Evolutionary conservation across 805 yeast genomes (phyloP).

Genomic region (Saccharomyces jurei): DNA sequence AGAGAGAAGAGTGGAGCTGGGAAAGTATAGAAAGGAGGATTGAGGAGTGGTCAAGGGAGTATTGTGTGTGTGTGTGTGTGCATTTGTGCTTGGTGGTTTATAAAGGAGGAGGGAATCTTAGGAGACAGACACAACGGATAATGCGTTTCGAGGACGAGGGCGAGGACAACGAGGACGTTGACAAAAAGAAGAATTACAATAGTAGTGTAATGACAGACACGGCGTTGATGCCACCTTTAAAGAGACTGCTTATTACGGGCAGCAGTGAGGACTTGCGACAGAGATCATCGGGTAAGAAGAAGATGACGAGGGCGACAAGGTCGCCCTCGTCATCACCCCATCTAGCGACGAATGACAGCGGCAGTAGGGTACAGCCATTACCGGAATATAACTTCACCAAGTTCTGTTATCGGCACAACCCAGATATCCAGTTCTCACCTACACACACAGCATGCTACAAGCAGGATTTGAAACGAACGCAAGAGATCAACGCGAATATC

Average conservation of each 20-base stretch:
- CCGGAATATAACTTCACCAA: constrained; percentile 47
- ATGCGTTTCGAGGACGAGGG: not conserved
- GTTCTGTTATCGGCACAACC: constrained; percentile 90
- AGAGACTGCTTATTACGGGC: not conserved
- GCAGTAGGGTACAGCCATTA: constrained; percentile 2
- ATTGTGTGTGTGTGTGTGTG: not conserved
- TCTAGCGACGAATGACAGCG: not conserved
- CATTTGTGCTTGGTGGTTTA: not conserved
- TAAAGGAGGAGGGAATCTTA: not conserved
- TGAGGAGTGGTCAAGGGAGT: not conserved
- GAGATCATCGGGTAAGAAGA: not conserved
- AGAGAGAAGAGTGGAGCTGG: not conserved
- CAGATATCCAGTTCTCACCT: constrained; percentile 56
- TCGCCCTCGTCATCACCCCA: not conserved
- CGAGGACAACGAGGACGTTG: not conserved
- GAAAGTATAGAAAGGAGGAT: not conserved
- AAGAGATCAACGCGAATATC: constrained; percentile 26
- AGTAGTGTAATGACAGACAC: not conserved
- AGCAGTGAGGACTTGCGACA: not conserved
- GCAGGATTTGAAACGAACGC: constrained; percentile 20
- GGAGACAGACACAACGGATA: not conserved
- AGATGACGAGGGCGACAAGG: not conserved
- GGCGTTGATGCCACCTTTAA: constrained; percentile 1
- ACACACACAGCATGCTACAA: constrained; percentile 22
- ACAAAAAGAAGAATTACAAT: not conserved